Evolutionary conservation across 371 early-diverging fungal genomes (phyloP), one percentile per base, ranked within the genome.

Genomic region (Apophysomyces trapeziformis): DNA sequence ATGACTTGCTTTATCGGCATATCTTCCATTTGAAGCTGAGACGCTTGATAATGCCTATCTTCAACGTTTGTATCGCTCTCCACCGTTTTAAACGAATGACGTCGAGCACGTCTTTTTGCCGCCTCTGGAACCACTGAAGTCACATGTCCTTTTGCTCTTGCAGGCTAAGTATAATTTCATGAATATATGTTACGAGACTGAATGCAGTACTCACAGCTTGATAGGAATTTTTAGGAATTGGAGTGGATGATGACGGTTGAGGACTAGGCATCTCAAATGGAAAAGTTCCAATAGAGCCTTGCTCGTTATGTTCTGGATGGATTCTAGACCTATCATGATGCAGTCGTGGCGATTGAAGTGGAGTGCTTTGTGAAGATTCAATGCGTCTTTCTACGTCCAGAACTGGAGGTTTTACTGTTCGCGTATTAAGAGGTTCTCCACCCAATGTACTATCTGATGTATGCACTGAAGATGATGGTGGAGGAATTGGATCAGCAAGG

Each of bases 101-200:
- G 72, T 7, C 79, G 68, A 36, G 78, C 79, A 14, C 84, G 77
- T 41, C 79, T 67, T 43, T 77, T 69, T 5, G 78, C 84, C 12
- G 81, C 84, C 57, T 79, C 76, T 12, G 84, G 81, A 1, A 83
- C 73, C 32, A 78, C 68, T 7, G 81, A 78, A 6, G 13, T 13
- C 16, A 45, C 5, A 13, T 45, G 46, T 7, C n/a, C 8, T 45
- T 6, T 18, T 16, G 46, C 16, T 13, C 13, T 45, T 13, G 46
- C 46, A 45, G 46, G 13, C 46, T 45, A 45, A 45, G 32, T 2
- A 26, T 26, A 26, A 26, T 2, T 26, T 26, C 32, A 26, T 26
- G 32, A 26, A 26, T 26, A 26, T 3, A 26, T 26, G 32, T 26
- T 26, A 26, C 3, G 2, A 26, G 32, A 26, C 2, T 26, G 32